Conservation (phyloP, 129 eudicot genomes). For the Flaveria brownii region DNA sequence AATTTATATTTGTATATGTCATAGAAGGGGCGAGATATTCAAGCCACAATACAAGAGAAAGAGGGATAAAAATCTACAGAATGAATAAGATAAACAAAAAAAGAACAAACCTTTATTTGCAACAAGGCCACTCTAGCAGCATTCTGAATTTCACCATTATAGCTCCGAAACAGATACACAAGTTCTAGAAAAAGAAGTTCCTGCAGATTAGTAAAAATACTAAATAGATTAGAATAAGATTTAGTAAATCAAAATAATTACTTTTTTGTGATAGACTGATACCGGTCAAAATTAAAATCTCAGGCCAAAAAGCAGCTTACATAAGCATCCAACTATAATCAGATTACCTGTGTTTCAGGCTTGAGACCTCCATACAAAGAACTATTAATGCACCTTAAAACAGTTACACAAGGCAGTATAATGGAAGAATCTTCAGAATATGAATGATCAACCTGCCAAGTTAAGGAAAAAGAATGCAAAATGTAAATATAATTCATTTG, state of each 20-base stretch:
- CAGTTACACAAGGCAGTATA: slow-evolving; percentile 69
- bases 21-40: not conserved
- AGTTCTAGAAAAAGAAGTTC: slow-evolving; percentile 61
- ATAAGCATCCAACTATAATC: not conserved
- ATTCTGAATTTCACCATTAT: slow-evolving; percentile 59
- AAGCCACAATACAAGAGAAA: slow-evolving; percentile 1
- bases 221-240: not conserved
- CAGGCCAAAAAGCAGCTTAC: not conserved
- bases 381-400: slow-evolving; percentile 53
- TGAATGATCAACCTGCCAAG: slow-evolving; percentile 48
- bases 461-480: slow-evolving; percentile 11
- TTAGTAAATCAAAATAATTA: not conserved
- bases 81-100: not conserved
- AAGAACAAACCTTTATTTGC: slow-evolving; percentile 51
- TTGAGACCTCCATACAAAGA: slow-evolving; percentile 53
- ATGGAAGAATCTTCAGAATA: slow-evolving; percentile 57
- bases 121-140: slow-evolving; percentile 64
- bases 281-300: not conserved
- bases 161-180: slow-evolving; percentile 55
- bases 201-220: slow-evolving; percentile 39
- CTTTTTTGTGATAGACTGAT: not conserved
- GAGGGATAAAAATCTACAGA: not conserved
- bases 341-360: slow-evolving; percentile 57
- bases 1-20: not conserved
- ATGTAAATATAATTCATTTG: not conserved